Evolutionary conservation across 2,329 filamentous ascomycete species (phyloP).

Genomic region (Ceratocystis variospora): DNA sequence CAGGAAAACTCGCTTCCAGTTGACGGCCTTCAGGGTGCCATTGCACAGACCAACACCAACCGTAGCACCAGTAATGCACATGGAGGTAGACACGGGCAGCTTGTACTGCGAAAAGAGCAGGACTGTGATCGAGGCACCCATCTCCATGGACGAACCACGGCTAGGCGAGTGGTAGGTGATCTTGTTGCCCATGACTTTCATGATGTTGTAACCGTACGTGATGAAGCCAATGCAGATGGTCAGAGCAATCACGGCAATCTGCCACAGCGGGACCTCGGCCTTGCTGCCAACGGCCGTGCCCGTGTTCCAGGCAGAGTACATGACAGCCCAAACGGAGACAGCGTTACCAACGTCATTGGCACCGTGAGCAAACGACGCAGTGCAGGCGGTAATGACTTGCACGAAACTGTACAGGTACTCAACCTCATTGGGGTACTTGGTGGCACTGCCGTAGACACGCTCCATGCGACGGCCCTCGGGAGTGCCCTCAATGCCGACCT

Average conservation of each 20-base stretch:
- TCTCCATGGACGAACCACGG: constrained; percentile 57
- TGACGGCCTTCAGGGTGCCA: constrained; percentile 55
- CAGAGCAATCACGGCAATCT: constrained; percentile 53
- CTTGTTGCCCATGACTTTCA: constrained; percentile 77
- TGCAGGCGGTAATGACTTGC: constrained; percentile 54
- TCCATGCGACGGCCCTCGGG: constrained; percentile 61
- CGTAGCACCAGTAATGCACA: constrained; percentile 70
- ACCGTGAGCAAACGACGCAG: constrained; percentile 61
- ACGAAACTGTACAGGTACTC: constrained; percentile 57
- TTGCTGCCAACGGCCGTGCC: constrained; percentile 48
- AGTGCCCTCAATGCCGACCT: constrained; percentile 55
- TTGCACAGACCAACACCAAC: constrained; percentile 69
- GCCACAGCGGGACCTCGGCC: constrained; percentile 58
- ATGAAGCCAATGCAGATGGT: constrained; percentile 53
- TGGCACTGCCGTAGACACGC: constrained; percentile 48
- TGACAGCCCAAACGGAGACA: constrained; percentile 55
- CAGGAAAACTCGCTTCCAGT: constrained; percentile 59
- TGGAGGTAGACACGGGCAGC: constrained; percentile 62
- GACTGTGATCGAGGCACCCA: constrained; percentile 65
- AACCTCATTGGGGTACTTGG: constrained; percentile 55
- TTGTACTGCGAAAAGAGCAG: constrained; percentile 62
- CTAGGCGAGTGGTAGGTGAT: constrained; percentile 54
- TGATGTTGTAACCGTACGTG: constrained; percentile 73
- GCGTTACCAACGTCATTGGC: constrained; percentile 66
- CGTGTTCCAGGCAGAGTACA: constrained; percentile 53